These are phyloP conservation scores for Alternaria gaisen DNA, from an alignment of 2,329 filamentous ascomycete species.

Conservation along the genomic window DNA sequence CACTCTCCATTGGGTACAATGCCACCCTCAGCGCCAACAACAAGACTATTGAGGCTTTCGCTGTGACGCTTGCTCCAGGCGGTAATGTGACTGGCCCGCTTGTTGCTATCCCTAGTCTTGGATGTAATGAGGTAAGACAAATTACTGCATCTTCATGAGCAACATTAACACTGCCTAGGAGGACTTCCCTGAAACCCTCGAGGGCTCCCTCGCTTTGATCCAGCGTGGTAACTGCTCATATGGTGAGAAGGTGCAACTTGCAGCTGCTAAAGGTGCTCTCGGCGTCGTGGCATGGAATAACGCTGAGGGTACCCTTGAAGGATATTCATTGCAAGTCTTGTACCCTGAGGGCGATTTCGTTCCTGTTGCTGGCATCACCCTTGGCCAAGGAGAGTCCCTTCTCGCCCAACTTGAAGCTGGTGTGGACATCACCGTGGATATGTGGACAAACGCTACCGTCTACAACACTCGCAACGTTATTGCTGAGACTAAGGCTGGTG, in stretches of 20 bases:
- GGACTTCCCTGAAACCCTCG: constrained; percentile 69
- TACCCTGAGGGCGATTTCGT: constrained; percentile 65
- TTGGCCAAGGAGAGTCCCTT: constrained; percentile 66
- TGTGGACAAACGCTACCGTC: constrained; percentile 37
- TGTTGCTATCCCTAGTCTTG: constrained; percentile 45
- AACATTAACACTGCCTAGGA: constrained; percentile 37
- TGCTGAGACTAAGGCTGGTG: constrained; percentile 66
- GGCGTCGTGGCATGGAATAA: constrained; percentile 78
- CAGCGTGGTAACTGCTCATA: constrained; percentile 75
- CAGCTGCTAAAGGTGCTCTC: constrained; percentile 65
- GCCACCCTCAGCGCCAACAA: constrained; percentile 44
- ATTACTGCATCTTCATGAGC: background rate
- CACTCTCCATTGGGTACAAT: constrained; percentile 32
- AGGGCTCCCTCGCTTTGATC: constrained; percentile 74
- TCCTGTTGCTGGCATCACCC: constrained; percentile 72
- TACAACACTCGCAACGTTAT: constrained; percentile 26
- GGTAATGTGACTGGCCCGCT: constrained; percentile 43
- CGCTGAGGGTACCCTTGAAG: constrained; percentile 63
- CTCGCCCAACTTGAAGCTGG: constrained; percentile 62
- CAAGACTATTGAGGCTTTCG: constrained; percentile 36
- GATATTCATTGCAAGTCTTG: constrained; percentile 53
- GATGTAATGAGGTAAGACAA: constrained; percentile 43
- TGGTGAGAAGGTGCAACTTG: constrained; percentile 73
- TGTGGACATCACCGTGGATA: constrained; percentile 34
- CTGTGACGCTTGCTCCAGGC: constrained; percentile 42